Evolutionary conservation across 441 rosid species (phyloP).

Genomic region (Manihot esculenta): DNA sequence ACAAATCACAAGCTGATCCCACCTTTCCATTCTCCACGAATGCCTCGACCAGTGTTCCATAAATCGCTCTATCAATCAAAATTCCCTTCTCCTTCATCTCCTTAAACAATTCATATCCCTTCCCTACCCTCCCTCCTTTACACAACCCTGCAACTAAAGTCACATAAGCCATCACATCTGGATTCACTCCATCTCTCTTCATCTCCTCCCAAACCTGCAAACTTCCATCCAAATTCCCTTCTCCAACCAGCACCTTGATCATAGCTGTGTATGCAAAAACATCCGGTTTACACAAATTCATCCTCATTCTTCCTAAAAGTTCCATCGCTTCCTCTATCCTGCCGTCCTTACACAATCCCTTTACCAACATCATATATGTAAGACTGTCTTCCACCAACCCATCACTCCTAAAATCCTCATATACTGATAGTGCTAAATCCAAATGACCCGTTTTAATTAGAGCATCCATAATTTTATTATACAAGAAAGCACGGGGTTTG

Average conservation of each 20-base stretch:
- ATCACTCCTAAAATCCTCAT: conserved; percentile 65
- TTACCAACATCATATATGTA: conserved; percentile 73
- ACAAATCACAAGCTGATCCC: conserved; percentile 63
- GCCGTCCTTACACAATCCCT: conserved; percentile 75
- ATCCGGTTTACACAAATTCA: conserved; percentile 69
- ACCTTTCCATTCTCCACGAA: conserved; percentile 65
- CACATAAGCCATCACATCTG: conserved; percentile 84
- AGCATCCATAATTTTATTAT: conserved; percentile 75
- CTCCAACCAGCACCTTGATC: conserved; percentile 53
- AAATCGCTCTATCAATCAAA: conserved; percentile 72
- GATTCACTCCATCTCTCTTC: conserved; percentile 62
- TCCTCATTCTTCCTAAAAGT: conserved; percentile 69
- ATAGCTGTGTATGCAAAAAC: conserved; percentile 87
- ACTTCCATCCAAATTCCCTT: conserved; percentile 68
- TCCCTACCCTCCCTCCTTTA: conserved; percentile 54
- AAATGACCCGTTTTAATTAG: conserved; percentile 61
- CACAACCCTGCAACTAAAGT: conserved; percentile 70
- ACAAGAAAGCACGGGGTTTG: conserved; percentile 67
- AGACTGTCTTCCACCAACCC: conserved; percentile 75
- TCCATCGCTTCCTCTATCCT: conserved; percentile 57
- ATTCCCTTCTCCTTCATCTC: conserved; percentile 71
- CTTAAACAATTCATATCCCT: conserved; percentile 61
- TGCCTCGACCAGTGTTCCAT: conserved; percentile 62
- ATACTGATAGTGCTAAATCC: conserved; percentile 73
- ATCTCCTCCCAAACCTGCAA: conserved; percentile 82